Evolutionary conservation across 495 filamentous ascomycete species (phyloP), one percentile per base, ranked within the genome.

Genomic region (Entonaema liquescens): DNA sequence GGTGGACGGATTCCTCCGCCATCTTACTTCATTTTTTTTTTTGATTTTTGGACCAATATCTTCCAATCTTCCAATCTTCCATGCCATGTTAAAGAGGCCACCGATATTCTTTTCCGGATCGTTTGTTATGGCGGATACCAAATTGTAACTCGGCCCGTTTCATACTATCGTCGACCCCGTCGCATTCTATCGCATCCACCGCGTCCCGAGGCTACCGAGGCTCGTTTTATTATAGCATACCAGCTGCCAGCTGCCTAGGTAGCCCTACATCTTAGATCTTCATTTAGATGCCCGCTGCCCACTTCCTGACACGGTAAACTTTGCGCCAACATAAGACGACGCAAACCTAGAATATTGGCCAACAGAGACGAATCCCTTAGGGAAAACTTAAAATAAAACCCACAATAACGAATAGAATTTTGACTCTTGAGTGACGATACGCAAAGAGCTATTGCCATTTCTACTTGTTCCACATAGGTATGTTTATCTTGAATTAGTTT

Each of bases 141-240:
- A 50, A 40, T 26, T 50, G 29, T 57, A 58, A 53, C 50, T 52
- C 50, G 62, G 68, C 50, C 57, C 62, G 15, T 71, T 38, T 49
- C 12, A 11, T 53, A 26, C 38, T 21, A 23, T 25, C 25, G 23
- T 50, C 49, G 15, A 44, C 23, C 49, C 55, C 35, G 38, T 57
- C 50, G 59, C 52, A 42, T 53, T 56, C 19, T 19, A 23, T 59
- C 47, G 56, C 65, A 49, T 23, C 36, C 42, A 26, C 33, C 62
- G 40, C 59, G 53, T 59, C 62, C 69, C 69, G 69, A 67, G 69
- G 64, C 54, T 59, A 28, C 69, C 69, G 69, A 72, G 69, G 69
- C 33, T 62, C 47, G n/a, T 67, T 29, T 53, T 26, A 26, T 23
- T 9, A 12, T 19, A 23, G 31, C 28, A 56, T 35, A 56, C 8